Evolutionary conservation across 352 stramenopile species (phyloP).

Genomic region (Phytopythium oedochilum): DNA sequence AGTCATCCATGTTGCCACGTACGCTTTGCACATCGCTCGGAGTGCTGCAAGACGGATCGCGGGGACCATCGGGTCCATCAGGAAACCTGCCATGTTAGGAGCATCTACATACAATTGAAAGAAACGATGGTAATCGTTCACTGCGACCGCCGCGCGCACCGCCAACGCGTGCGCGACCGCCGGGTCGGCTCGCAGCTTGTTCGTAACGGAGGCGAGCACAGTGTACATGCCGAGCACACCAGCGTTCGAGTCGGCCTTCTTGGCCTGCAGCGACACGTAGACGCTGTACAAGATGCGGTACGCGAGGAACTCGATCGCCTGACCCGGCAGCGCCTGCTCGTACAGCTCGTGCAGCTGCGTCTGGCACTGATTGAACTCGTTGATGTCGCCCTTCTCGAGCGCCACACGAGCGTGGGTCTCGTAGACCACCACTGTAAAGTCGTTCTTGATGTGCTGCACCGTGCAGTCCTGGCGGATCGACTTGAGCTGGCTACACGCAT

Average conservation of each 20-base stretch:
- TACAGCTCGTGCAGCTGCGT: constrained; percentile 88
- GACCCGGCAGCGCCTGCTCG: constrained; percentile 64
- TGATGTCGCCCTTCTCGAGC: constrained; percentile 94
- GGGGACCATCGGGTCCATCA: constrained; percentile 86
- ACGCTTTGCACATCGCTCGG: constrained; percentile 87
- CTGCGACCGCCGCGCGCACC: constrained; percentile 75
- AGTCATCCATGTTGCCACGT: constrained; percentile 17
- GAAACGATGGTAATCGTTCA: constrained; percentile 88
- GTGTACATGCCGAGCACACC: constrained; percentile 85
- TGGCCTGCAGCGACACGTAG: constrained; percentile 86
- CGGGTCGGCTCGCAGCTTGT: constrained; percentile 42
- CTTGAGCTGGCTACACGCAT: constrained; percentile 98
- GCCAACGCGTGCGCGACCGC: constrained; percentile 65
- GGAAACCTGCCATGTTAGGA: constrained; percentile 88
- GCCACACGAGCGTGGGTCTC: constrained; percentile 96
- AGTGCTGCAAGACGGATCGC: constrained; percentile 78
- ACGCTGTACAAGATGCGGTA: constrained; percentile 90
- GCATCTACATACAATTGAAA: constrained; percentile 84
- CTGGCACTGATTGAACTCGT: constrained; percentile 96
- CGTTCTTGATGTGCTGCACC: constrained; percentile 96
- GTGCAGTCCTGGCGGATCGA: constrained; percentile 98
- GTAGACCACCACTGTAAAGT: constrained; percentile 97
- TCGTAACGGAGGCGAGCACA: constrained; percentile 57
- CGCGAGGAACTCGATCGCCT: constrained; percentile 82
- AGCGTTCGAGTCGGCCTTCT: constrained; percentile 80